Conservation (phyloP, 1,139 yeast genomes). For the Eremothecium cymbalariae region DNA sequence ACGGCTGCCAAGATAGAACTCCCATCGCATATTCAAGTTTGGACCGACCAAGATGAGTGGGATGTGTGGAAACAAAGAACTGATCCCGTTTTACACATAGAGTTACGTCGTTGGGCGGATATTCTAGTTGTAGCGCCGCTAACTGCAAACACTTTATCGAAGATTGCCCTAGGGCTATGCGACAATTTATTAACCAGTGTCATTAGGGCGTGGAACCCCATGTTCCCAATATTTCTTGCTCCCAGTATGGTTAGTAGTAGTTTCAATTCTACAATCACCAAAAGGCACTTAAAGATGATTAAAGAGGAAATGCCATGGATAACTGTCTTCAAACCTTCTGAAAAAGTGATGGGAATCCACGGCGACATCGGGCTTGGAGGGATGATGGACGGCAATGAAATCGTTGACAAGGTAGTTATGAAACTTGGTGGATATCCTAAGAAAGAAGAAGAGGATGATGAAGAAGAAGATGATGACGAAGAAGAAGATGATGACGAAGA, state of each 20-base stretch:
- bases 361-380: slow-evolving; percentile 98
- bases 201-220: slow-evolving; percentile 87
- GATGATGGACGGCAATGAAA: slow-evolving; percentile 88
- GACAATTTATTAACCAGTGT: slow-evolving; percentile 82
- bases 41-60: slow-evolving; percentile 95
- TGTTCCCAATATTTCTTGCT: slow-evolving; percentile 76
- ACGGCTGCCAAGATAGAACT: slow-evolving; percentile 35
- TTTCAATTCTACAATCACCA: slow-evolving; percentile 91
- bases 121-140: slow-evolving; percentile 84
- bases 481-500: slow-evolving; percentile 42
- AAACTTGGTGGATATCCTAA: slow-evolving; percentile 87
- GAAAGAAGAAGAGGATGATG: slow-evolving; percentile 72
- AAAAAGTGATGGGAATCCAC: slow-evolving; percentile 77
- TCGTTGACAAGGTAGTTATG: slow-evolving; percentile 74
- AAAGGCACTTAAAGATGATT: slow-evolving; percentile 62
- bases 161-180: slow-evolving; percentile 82
- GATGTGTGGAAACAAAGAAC: slow-evolving; percentile 72
- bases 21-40: slow-evolving; percentile 59
- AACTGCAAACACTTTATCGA: slow-evolving; percentile 88
- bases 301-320: slow-evolving; percentile 60
- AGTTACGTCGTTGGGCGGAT: slow-evolving; percentile 93
- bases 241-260: slow-evolving; percentile 98
- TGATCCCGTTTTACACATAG: slow-evolving; percentile 90
- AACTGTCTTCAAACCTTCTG: slow-evolving; percentile 83
- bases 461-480: slow-evolving; percentile 49